Evolutionary conservation across 1,139 yeast species (phyloP).

Genomic region (Pichia kudriavzevii): DNA sequence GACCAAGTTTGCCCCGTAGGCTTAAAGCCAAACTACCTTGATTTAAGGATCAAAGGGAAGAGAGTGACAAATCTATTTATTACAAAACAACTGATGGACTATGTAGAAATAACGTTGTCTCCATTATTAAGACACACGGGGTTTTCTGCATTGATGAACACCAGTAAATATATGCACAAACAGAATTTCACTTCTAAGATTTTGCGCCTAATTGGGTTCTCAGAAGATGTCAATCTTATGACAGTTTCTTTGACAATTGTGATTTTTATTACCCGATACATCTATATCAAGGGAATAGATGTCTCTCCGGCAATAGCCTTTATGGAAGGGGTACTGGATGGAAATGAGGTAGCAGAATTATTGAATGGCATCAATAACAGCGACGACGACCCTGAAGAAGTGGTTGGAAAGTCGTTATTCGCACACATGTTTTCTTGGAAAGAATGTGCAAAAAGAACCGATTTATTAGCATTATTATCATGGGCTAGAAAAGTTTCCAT

Average conservation of each 20-base stretch:
- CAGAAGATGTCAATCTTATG: not conserved
- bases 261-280: not conserved
- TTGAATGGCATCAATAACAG: too few relatives aligned
- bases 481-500: too few relatives aligned
- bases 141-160: not conserved
- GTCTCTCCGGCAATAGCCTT: not conserved
- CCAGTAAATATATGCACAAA: not conserved
- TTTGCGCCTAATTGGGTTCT: not conserved
- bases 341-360: not conserved
- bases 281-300: not conserved
- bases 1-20: constrained; percentile 1
- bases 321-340: constrained; percentile 1
- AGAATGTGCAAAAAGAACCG: too few relatives aligned
- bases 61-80: not conserved
- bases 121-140: not conserved
- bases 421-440: too few relatives aligned
- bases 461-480: too few relatives aligned
- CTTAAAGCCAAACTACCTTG: not conserved
- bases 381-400: too few relatives aligned
- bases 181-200: not conserved
- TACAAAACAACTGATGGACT: not conserved
- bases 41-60: not conserved
- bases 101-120: not conserved
- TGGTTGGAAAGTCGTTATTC: too few relatives aligned
- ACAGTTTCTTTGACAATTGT: not conserved